Base-by-base conservation (phyloP, 176 grass and related monocot genomes). In the Rhynchospora tenuis region DNA sequence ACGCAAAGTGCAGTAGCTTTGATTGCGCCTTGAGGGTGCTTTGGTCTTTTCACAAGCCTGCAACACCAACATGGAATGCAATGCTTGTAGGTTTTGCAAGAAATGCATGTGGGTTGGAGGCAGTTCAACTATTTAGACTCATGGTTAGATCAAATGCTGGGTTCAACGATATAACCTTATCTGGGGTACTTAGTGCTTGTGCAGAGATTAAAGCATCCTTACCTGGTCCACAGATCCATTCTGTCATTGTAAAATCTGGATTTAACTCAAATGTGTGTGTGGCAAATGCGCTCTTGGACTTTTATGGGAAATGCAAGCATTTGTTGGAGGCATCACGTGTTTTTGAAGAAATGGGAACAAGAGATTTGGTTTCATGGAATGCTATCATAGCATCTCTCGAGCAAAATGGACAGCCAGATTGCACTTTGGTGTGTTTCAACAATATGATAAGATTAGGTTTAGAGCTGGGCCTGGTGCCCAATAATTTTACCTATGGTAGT, bases 401-500 rank as follows among this genome's bases (percentile, higher is more conserved):
- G 56, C 92, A 94, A 78, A 97, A 97, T 85, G 87, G 84, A 66
- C 72, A 10, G 7, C 90, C 86, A 73, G 79, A 94, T 29, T 88
- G 84, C 22, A 92, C 87, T 16, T 88, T 94, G 81, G 17, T 65
- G 78, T 84, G 94, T 78, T 94, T 97, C 73, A 83, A 92, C 78
- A 86, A 91, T 67, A 92, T 92, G 94, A 23, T 97, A 80, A 77
- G 60, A 46, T 89, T 58, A 64, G 85, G 90, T 92, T 23, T 97
- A 68, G 80, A 70, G 27, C 88, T 55, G 50, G 85, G 90, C 63
- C 88, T 94, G 94, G 33, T 86, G 85, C 90, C 94, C 27, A 83
- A 97, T 94, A 89, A 94, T 83, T 97, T 92, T 70, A 92, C 90
- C 33, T 94, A 92, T 81, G 94, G 90, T 47, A 97, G 94, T 84